Conservation (phyloP, 1,284 basidiomycete species). For the Boletus mariae region DNA sequence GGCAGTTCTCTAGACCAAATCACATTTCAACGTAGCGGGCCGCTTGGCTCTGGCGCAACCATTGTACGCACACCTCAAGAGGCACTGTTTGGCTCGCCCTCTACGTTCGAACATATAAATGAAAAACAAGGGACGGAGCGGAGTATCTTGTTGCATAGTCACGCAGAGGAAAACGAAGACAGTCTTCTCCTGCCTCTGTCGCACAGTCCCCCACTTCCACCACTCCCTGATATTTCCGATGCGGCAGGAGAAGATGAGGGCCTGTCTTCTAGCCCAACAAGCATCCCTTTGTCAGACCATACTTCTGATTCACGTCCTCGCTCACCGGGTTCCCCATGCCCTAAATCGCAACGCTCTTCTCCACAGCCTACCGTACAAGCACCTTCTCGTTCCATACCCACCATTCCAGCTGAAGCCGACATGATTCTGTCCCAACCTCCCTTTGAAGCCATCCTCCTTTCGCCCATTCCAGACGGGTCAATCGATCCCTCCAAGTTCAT, state of each 20-base stretch:
- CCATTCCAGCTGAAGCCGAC: conserved; percentile 36
- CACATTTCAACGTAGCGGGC: conserved; percentile 40
- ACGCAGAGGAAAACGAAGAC: conserved; percentile 27
- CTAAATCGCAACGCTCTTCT: conserved; percentile 38
- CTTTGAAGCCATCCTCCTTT: conserved; percentile 65
- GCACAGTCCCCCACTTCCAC: conserved; percentile 54
- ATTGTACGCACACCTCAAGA: conserved; percentile 74
- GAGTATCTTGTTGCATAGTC: conserved; percentile 13
- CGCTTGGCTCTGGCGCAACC: conserved; percentile 62
- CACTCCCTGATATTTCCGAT: conserved; percentile 37
- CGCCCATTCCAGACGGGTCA: conserved; percentile 46
- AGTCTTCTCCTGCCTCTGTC: conserved; percentile 32
- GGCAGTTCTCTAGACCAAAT: conserved; percentile 46
- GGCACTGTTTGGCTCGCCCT: conserved; percentile 42
- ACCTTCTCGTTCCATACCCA: conserved; percentile 40
- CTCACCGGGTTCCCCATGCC: conserved; percentile 36
- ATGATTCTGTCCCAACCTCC: conserved; percentile 42
- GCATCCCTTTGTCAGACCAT: conserved; percentile 19
- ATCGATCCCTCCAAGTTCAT: conserved; percentile 60
- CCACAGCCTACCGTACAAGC: conserved; percentile 38
- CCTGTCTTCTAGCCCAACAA: conserved; percentile 22
- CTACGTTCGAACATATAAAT: neutral
- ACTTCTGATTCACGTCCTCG: conserved; percentile 30
- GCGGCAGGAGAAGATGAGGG: conserved; percentile 16
- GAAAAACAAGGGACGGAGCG: conserved; percentile 23